phyloP scores from a whole-genome alignment of 1,284 basidiomycete genomes.

The Tremellales sp. region DNA sequence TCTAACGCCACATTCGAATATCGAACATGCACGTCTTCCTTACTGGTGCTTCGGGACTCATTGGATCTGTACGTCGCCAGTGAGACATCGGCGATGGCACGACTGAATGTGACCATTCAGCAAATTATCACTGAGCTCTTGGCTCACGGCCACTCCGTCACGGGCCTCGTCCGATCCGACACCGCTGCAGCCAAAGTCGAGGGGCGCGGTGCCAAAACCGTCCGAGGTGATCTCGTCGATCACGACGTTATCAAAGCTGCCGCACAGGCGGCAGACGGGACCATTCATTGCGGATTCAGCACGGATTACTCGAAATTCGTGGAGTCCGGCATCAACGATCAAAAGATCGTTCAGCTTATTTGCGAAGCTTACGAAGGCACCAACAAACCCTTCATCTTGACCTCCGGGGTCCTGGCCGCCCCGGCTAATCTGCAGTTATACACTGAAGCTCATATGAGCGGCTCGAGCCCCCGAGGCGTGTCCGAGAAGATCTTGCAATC shows the following conservation, averaged over 20 bases:
- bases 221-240: slow-evolving; percentile 22
- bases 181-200: slow-evolving; percentile 17
- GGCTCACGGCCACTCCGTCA: slow-evolving; percentile 30
- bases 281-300: slow-evolving; percentile 35
- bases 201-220: slow-evolving; percentile 15
- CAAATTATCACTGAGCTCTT: no score
- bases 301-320: slow-evolving; percentile 20
- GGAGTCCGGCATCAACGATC: slow-evolving; percentile 13
- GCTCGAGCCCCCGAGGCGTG: not conserved
- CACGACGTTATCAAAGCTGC: slow-evolving; percentile 19
- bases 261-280: slow-evolving; percentile 25
- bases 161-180: slow-evolving; percentile 28
- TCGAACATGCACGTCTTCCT: no score
- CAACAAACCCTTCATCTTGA: slow-evolving; percentile 19
- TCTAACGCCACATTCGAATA: no score
- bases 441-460: not conserved
- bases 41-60: no score
- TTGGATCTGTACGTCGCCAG: no score
- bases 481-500: slow-evolving; percentile 5
- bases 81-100: no score
- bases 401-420: slow-evolving; percentile 9
- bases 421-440: not conserved
- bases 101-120: no score
- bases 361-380: slow-evolving; percentile 13
- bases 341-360: slow-evolving; percentile 18